A percentile compares a stretch with the other conserved stretches of the same genome.
phyloP scores from a whole-genome alignment of 2,329 filamentous ascomycete genomes.

The Fusarium illudens region DNA sequence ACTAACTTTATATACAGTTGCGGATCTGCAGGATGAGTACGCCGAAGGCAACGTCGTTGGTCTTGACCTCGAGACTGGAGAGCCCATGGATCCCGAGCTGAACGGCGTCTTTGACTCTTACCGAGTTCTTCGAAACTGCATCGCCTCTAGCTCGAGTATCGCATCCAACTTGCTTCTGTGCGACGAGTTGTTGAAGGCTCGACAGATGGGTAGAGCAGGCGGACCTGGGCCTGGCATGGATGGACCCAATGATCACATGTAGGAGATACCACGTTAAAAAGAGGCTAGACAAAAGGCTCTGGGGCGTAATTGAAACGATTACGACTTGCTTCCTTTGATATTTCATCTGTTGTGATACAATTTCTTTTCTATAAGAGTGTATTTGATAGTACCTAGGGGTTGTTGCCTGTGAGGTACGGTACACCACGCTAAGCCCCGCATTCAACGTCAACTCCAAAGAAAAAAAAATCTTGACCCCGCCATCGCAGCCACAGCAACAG shows the following conservation, averaged over 20 bases:
- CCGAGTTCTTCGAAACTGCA: conserved; percentile 90
- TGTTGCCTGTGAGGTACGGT: conserved; percentile 14
- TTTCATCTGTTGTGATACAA: neutral
- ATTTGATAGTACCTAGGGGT: neutral
- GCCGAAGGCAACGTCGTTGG: conserved; percentile 86
- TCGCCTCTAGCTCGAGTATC: conserved; percentile 94
- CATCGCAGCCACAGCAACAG: conserved; percentile 38
- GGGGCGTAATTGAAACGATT: conserved; percentile 39
- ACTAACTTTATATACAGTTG: conserved; percentile 64
- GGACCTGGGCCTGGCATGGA: conserved; percentile 73
- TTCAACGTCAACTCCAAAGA: conserved; percentile 31
- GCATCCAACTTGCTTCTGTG: conserved; percentile 94
- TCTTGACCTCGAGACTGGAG: conserved; percentile 83
- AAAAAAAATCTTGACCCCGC: conserved; percentile 55
- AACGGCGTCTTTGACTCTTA: conserved; percentile 97
- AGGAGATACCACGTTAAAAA: conserved; percentile 49
- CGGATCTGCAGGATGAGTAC: conserved; percentile 85
- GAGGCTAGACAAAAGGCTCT: conserved; percentile 50
- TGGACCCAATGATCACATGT: conserved; percentile 63
- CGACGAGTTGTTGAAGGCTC: conserved; percentile 95
- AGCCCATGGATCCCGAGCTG: conserved; percentile 93
- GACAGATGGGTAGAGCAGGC: conserved; percentile 83
- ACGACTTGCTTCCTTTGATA: conserved; percentile 18
- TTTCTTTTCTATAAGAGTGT: neutral
- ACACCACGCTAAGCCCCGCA: conserved; percentile 45